Evolutionary conservation across 208 protist genomes (phyloP).

Genomic region (Balamuthia mandrillaris): DNA sequence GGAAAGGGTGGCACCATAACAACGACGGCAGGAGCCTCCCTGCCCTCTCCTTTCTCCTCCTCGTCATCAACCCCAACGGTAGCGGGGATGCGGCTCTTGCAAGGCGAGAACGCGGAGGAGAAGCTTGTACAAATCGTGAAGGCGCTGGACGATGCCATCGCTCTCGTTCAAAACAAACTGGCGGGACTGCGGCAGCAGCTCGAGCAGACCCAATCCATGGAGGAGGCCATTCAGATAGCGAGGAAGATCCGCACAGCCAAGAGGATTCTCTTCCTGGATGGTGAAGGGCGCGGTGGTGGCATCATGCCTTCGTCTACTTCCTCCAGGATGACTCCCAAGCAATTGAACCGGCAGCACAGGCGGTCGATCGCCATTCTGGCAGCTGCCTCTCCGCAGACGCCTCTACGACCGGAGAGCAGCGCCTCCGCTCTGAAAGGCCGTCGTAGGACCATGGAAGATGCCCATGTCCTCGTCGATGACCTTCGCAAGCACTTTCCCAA

Average conservation of each 20-base stretch:
- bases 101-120: neutral
- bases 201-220: neutral
- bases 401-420: too few relatives aligned
- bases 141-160: neutral
- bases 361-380: too few relatives aligned
- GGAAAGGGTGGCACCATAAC: neutral
- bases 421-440: neutral
- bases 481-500: neutral
- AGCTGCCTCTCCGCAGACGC: neutral
- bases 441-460: neutral
- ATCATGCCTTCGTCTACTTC: too few relatives aligned
- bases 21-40: neutral
- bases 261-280: neutral
- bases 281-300: too few relatives aligned
- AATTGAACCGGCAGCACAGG: too few relatives aligned
- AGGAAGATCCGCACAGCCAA: constrained; percentile 13
- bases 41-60: neutral
- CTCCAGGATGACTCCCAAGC: too few relatives aligned
- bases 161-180: neutral
- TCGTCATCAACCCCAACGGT: neutral
- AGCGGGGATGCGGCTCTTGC: neutral
- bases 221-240: constrained; percentile 6
- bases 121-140: neutral
- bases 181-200: neutral
- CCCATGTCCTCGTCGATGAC: neutral